phyloP scores from a whole-genome alignment of 2,329 filamentous ascomycete genomes.

The Paecilomyces sp. region DNA sequence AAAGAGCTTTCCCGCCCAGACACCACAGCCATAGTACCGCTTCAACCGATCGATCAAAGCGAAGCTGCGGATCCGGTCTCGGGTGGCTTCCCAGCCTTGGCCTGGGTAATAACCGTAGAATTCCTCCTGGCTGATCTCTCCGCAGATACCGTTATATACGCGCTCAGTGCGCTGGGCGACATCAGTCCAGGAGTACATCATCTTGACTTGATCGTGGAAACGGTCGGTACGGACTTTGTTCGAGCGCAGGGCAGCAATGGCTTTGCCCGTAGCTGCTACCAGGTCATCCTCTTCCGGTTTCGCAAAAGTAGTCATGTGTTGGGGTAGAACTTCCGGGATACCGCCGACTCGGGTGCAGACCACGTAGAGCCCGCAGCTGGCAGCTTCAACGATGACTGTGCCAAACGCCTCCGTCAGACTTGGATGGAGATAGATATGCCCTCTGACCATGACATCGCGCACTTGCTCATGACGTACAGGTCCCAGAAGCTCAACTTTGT shows the following conservation, averaged over 20 bases:
- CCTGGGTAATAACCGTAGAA: conserved; percentile 77
- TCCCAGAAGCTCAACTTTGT: conserved; percentile 86
- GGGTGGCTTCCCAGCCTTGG: conserved; percentile 62
- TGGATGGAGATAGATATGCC: conserved; percentile 93
- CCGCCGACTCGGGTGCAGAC: conserved; percentile 95
- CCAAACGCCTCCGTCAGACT: conserved; percentile 95
- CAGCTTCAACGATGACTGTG: conserved; percentile 95
- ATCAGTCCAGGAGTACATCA: conserved; percentile 98
- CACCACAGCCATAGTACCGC: conserved; percentile 93
- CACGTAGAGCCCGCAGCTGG: conserved; percentile 90
- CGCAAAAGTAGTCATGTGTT: conserved; percentile 96
- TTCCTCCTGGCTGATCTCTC: conserved; percentile 74
- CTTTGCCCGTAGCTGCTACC: conserved; percentile 78
- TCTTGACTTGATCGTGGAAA: conserved; percentile 94
- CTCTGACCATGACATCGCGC: conserved; percentile 92
- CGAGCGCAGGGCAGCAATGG: conserved; percentile 77
- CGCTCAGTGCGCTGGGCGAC: conserved; percentile 89
- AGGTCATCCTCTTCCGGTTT: conserved; percentile 95
- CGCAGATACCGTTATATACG: conserved; percentile 89
- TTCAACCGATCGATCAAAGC: conserved; percentile 92
- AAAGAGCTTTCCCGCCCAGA: conserved; percentile 97
- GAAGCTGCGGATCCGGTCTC: conserved; percentile 72
- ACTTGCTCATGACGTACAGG: conserved; percentile 94
- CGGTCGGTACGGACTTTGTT: conserved; percentile 85
- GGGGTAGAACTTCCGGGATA: conserved; percentile 90